Evolutionary conservation across 345 rosid genomes (phyloP).

Genomic region (Acer yangbiense): DNA sequence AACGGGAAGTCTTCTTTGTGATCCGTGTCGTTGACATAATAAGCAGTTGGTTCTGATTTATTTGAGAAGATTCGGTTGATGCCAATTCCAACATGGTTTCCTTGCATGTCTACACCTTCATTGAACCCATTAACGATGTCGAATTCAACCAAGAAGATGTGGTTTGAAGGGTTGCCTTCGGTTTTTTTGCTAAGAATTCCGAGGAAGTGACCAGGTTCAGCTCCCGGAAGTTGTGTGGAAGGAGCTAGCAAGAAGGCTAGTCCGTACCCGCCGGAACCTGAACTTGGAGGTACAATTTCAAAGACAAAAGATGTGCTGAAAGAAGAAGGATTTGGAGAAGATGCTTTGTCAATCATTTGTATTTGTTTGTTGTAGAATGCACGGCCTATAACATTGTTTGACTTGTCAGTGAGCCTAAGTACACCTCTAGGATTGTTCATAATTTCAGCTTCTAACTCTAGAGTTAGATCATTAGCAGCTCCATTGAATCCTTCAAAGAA

Average conservation of each 20-base stretch:
- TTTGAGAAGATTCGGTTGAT: slow-evolving; percentile 46
- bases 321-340: slow-evolving; percentile 30
- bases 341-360: slow-evolving; percentile 22
- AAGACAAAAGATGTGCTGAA: slow-evolving; percentile 60
- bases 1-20: slow-evolving; percentile 26
- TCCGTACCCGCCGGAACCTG: slow-evolving; percentile 56
- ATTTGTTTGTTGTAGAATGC: slow-evolving; percentile 45
- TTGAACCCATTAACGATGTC: slow-evolving; percentile 56
- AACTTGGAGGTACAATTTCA: slow-evolving; percentile 30
- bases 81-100: slow-evolving; percentile 56
- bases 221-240: slow-evolving; percentile 32
- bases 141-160: slow-evolving; percentile 54
- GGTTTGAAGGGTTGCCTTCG: slow-evolving; percentile 25
- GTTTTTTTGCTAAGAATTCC: slow-evolving; percentile 43
- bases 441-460: slow-evolving; percentile 26
- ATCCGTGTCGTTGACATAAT: not conserved
- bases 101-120: slow-evolving; percentile 19
- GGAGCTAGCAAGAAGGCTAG: slow-evolving; percentile 59
- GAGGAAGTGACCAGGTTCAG: slow-evolving; percentile 35
- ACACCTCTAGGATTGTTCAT: slow-evolving; percentile 31
- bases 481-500: slow-evolving; percentile 45
- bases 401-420: slow-evolving; percentile 47
- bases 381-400: slow-evolving; percentile 39
- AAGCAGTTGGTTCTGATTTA: slow-evolving; percentile 23
- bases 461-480: not conserved